phyloP scores from a whole-genome alignment of 2,329 filamentous ascomycete genomes.

The Colletotrichum spinosum region DNA sequence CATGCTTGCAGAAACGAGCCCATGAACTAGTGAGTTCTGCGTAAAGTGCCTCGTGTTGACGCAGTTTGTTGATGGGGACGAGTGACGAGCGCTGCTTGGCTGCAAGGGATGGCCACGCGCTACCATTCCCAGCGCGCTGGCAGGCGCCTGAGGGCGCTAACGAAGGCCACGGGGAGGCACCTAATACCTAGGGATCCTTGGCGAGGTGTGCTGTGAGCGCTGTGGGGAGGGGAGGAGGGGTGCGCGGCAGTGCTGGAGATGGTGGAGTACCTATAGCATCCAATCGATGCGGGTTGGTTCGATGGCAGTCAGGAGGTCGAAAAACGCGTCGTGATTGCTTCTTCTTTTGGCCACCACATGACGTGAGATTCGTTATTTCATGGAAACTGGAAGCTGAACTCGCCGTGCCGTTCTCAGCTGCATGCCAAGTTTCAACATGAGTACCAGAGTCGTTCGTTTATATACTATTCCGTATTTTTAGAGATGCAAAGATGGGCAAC shows the following conservation, averaged over 20 bases:
- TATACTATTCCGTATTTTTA: constrained; percentile 8
- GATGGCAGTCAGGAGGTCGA: constrained; percentile 5
- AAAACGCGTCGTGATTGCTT: constrained; percentile 16
- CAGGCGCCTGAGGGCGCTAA: constrained; percentile 15
- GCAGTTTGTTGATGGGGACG: not conserved
- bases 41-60: constrained; percentile 5
- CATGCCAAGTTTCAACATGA: not conserved
- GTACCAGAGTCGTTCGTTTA: not conserved
- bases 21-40: not conserved
- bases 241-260: constrained; percentile 16
- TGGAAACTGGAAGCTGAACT: too few species aligned
- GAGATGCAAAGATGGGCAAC: constrained; percentile 37
- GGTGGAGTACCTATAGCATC: not conserved
- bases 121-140: constrained; percentile 7
- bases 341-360: not conserved
- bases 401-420: too few species aligned
- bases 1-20: constrained; percentile 24
- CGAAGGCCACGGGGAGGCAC: constrained; percentile 5
- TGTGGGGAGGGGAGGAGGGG: constrained; percentile 10
- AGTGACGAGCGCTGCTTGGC: constrained; percentile 19
- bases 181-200: constrained; percentile 20
- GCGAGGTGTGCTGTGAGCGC: constrained; percentile 10
- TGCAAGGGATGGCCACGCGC: constrained; percentile 14
- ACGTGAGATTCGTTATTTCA: too few species aligned
- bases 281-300: constrained; percentile 19